Base-by-base conservation (phyloP, 176 grass and related monocot species). In the Calamus simplicifolius region DNA sequence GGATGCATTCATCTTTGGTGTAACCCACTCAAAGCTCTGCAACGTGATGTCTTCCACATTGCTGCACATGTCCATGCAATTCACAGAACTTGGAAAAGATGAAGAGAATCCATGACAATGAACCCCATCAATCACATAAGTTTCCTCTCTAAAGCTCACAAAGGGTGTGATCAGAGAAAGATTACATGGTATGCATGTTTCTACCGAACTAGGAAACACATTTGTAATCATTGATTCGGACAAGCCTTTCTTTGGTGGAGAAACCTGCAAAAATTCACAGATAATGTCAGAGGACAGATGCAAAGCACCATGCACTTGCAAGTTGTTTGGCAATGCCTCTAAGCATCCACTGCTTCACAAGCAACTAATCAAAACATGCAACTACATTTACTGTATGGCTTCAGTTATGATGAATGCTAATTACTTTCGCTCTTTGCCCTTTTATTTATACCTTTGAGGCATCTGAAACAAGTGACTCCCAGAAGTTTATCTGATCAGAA, bases 121-220 rank as follows among this genome's bases (percentile, higher is more conserved):
- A 52, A 51, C 13, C 25, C 29, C 50, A 66, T 52, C 49, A 16
- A 18, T 51, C 25, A 53, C 3, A 53, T 18, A 66, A 12, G 49
- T 17, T 27, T 53, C 65, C 35, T 69, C 64, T 6, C 6, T 16
- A 6, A 62, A 28, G 56, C 62, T 61, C 23, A 28, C 12, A 51
- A 18, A 21, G 54, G 56, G 55, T 25, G 35, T 12, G 10, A 13
- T 43, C 8, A 23, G 48, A 77, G 57, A 61, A 13, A 54, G 59
- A 77, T 49, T 54, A 18, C 64, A 62, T 48, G 60, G 49, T 54
- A 56, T 18, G 25, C 6, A 18, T 35, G 5, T 17, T 77, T 77
- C 74, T 54, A 25, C 25, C 27, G 21, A 53, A 60, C 7, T 49
- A 25, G 50, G 48, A 25, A 63, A 63, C 35, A 43, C 1, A 43